Base-by-base conservation (phyloP, 2,329 filamentous ascomycete genomes). In the Magnaporthiopsis rhizophila region DNA sequence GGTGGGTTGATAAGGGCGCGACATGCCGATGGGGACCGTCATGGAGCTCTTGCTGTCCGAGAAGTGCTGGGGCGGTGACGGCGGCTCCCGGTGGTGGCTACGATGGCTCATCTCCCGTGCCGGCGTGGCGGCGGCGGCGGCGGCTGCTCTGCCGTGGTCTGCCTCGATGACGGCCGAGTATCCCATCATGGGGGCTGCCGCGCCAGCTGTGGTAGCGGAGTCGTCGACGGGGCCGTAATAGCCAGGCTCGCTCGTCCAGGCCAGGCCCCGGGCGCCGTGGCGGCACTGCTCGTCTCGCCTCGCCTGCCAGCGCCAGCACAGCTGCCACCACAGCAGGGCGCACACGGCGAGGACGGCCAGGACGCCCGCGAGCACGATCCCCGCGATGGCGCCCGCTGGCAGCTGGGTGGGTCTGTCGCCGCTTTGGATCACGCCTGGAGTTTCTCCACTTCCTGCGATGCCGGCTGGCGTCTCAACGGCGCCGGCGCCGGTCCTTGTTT, bases 341-440 rank as follows among this genome's bases (percentile, higher is more conserved):
- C 69, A 32, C 18, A 75, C 65, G 15, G 69, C 66, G 7, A 75
- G 62, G 26, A 71, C 67, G 26, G 72, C 62, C 3, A 70, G 65
- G 6, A 72, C 74, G 5, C 74, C n/a, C 18, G 45, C 45, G 45
- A 53, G 67, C 8, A 71, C 71, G 24, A 72, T 71, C 12, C 76
- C 77, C 5, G 74, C 71, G 56, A 77, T 73, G 26, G 72, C 68
- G 1, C 73, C 76, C 0, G 71, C 69, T 1, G 74, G 68, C 2
- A 75, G 65, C 56, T 15, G n/a, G 38, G 26, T 61, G 11, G 57
- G 18, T 15, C 3, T 11, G 36, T 13, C n/a, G 30, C 9, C 21
- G 45, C 45, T 6, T 9, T 11, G 18, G 45, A n/a, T 53, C 6
- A n/a, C 21, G 18, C 45, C 45, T 2, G 45, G 3, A 2, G 18